Percentiles rank a stretch among this genome's conserved stretches.
Evolutionary conservation across 2,329 filamentous ascomycete species (phyloP).

Genomic region (Arthrocladium fulminans): DNA sequence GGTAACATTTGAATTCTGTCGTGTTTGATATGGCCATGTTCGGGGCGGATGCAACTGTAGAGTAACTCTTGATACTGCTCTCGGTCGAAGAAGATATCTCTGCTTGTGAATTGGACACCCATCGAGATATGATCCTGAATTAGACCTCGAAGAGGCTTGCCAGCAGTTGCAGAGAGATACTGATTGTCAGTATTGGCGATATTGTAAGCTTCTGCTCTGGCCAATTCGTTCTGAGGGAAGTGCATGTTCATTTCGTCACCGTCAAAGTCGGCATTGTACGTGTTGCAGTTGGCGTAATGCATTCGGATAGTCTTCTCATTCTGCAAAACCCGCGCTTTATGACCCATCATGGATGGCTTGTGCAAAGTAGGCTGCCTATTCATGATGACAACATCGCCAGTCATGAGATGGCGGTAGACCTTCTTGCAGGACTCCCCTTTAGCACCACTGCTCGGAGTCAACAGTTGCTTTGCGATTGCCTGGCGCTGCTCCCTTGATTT

Average conservation of each 20-base stretch:
- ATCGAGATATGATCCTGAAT: slow-evolving; percentile 99
- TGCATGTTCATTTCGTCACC: slow-evolving; percentile 99
- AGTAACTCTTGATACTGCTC: slow-evolving; percentile 90
- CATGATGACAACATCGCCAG: slow-evolving; percentile 96
- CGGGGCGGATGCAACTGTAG: slow-evolving; percentile 80
- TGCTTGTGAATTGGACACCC: slow-evolving; percentile 78
- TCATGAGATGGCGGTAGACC: slow-evolving; percentile 89
- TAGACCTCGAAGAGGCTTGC: slow-evolving; percentile 85
- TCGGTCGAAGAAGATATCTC: slow-evolving; percentile 81
- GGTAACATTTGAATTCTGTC: slow-evolving; percentile 73
- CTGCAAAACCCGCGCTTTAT: slow-evolving; percentile 80
- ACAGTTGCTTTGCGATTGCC: slow-evolving; percentile 82
- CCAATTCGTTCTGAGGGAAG: slow-evolving; percentile 94
- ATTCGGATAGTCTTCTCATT: slow-evolving; percentile 97
- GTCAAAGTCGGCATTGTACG: slow-evolving; percentile 98
- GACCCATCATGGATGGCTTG: slow-evolving; percentile 98
- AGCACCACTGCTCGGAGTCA: slow-evolving; percentile 69
- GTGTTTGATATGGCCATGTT: slow-evolving; percentile 76
- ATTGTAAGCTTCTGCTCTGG: slow-evolving; percentile 81
- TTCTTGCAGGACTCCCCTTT: slow-evolving; percentile 84
- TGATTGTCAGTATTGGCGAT: slow-evolving; percentile 96
- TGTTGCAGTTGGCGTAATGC: slow-evolving; percentile 99
- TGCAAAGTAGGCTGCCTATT: slow-evolving; percentile 96
- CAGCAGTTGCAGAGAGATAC: slow-evolving; percentile 86
- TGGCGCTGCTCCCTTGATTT: slow-evolving; percentile 83